phyloP scores from a whole-genome alignment of 176 grass and related monocot species.

The Triticum monococcum region DNA sequence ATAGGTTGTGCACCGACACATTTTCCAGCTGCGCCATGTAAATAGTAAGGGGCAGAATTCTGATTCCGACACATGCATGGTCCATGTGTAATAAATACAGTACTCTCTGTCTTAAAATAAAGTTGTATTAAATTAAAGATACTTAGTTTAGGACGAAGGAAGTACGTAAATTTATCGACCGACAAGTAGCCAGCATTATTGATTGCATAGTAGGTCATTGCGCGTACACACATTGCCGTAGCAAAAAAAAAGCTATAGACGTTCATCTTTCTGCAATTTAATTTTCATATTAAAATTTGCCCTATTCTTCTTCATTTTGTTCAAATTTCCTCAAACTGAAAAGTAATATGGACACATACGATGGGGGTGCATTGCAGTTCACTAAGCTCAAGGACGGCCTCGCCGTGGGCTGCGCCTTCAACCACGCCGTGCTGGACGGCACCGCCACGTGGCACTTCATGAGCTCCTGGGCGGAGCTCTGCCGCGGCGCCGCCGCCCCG shows the following conservation, averaged over 20 bases:
- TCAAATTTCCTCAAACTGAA: not conserved
- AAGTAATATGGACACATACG: not conserved
- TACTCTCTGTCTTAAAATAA: too few species aligned
- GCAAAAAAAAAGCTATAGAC: too few species aligned
- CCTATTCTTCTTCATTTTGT: not conserved
- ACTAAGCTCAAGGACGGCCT: conserved; percentile 87
- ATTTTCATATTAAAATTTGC: not conserved
- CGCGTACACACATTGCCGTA: not conserved
- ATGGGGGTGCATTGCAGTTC: conserved; percentile 43
- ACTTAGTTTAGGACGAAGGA: too few species aligned
- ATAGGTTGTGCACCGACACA: not conserved
- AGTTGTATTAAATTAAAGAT: too few species aligned
- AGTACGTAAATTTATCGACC: not conserved
- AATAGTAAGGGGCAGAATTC: not conserved
- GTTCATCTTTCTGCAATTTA: not conserved
- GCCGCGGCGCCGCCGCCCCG: conserved; percentile 29
- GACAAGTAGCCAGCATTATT: not conserved
- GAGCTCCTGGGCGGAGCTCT: conserved; percentile 84
- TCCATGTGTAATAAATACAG: not conserved
- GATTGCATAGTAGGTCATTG: not conserved
- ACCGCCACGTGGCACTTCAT: conserved; percentile 98
- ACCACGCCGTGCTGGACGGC: conserved; percentile 95
- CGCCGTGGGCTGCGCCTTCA: conserved; percentile 89
- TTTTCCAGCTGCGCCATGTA: not conserved
- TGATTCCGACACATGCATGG: not conserved